Evolutionary conservation across 202 grass and related monocot species (phyloP).

Genomic region (Bolboschoenoplectus hybrid): DNA sequence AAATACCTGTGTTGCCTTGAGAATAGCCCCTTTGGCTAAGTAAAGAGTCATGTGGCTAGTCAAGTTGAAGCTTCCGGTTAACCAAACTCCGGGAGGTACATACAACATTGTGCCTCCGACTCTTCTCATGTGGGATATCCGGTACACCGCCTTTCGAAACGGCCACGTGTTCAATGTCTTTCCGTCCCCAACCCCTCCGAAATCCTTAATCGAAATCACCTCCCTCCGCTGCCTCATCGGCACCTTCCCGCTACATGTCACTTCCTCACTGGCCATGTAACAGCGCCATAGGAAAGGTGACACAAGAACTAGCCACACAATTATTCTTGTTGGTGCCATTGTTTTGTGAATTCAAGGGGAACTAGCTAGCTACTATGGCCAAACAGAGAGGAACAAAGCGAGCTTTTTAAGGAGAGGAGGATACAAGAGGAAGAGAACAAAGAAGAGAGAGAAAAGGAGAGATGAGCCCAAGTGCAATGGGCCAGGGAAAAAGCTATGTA

Average conservation of each 20-base stretch:
- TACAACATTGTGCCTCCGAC: conserved; percentile 57
- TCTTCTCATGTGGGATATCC: conserved; percentile 58
- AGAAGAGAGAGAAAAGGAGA: background rate
- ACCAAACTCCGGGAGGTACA: conserved; percentile 66
- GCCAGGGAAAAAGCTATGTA: conserved; percentile 41
- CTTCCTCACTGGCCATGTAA: background rate
- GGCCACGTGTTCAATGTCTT: conserved; percentile 72
- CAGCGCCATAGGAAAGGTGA: conserved; percentile 28
- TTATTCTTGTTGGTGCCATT: conserved; percentile 27
- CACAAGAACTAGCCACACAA: conserved; percentile 18
- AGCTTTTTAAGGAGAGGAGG: conserved; percentile 29
- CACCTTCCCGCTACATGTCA: conserved; percentile 53
- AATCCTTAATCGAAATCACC: conserved; percentile 59
- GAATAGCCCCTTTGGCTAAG: conserved; percentile 64
- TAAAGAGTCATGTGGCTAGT: conserved; percentile 93
- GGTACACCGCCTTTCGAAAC: conserved; percentile 66
- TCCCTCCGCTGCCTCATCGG: conserved; percentile 54
- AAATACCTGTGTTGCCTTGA: conserved; percentile 67
- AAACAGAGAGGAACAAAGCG: conserved; percentile 46
- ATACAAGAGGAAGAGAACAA: conserved; percentile 40
- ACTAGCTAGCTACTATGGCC: background rate
- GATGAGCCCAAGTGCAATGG: conserved; percentile 26
- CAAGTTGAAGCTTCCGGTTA: conserved; percentile 85
- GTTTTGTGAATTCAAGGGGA: conserved; percentile 36
- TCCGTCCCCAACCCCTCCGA: conserved; percentile 81